Conservation (phyloP, 805 yeast species). For the Wickerhamiella azyma region DNA sequence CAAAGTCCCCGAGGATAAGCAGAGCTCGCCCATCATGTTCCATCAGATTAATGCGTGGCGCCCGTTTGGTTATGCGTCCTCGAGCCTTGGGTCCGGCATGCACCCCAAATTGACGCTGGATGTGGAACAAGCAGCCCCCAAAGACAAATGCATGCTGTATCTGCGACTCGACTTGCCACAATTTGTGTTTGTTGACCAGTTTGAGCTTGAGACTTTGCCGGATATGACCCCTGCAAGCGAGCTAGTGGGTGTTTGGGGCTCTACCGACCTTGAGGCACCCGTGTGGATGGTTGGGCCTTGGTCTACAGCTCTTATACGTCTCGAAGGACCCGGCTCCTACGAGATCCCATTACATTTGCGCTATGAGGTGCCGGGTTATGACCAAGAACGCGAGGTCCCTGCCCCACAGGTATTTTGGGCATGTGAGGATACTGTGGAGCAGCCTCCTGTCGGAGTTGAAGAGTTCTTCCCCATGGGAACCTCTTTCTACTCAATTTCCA, state of each 20-base stretch:
- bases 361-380: constrained; percentile 31
- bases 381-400: constrained; percentile 20
- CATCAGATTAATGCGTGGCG: constrained; percentile 11
- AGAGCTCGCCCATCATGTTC: constrained; percentile 14
- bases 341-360: constrained; percentile 39
- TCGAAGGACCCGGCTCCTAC: constrained; percentile 16
- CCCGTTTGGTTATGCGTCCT: neutral
- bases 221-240: constrained; percentile 18
- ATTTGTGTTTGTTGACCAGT: constrained; percentile 39
- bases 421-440: constrained; percentile 34
- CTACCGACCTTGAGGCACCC: constrained; percentile 45
- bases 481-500: constrained; percentile 27
- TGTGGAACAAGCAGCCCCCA: constrained; percentile 9
- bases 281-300: constrained; percentile 38
- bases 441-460: constrained; percentile 33
- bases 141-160: constrained; percentile 31
- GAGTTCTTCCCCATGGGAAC: constrained; percentile 35
- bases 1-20: constrained; percentile 8
- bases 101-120: constrained; percentile 16
- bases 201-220: constrained; percentile 33
- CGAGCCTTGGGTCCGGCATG: constrained; percentile 12
- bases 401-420: constrained; percentile 38
- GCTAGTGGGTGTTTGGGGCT: constrained; percentile 38
- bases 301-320: constrained; percentile 30
- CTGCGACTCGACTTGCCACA: constrained; percentile 33